Conservation (phyloP, 2,329 filamentous ascomycete species). For the Sarocladium brachiariae region DNA sequence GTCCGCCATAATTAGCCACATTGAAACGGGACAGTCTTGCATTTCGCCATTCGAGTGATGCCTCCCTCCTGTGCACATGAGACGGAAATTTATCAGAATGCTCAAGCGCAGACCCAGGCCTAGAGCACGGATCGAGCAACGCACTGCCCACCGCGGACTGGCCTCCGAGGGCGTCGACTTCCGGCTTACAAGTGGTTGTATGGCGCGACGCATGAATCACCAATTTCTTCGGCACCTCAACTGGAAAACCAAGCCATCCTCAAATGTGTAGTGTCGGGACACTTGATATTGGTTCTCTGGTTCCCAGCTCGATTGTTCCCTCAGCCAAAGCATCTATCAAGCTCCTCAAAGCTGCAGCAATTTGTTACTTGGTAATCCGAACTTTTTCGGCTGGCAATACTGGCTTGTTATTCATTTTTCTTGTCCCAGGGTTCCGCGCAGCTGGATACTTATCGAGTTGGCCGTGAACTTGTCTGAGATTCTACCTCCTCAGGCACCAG, state of each 20-base stretch:
- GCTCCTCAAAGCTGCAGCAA: not conserved
- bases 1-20: too few species aligned
- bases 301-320: not conserved
- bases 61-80: not conserved
- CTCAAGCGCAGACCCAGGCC: constrained; percentile 1
- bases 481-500: not conserved
- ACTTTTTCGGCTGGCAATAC: constrained; percentile 2
- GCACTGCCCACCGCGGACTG: constrained; percentile 1
- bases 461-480: constrained; percentile 1
- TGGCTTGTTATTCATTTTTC: constrained; percentile 2
- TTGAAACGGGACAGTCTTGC: not conserved
- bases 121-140: not conserved
- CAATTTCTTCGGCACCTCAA: constrained; percentile 6
- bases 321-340: not conserved
- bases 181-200: constrained; percentile 4
- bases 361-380: not conserved
- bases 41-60: not conserved
- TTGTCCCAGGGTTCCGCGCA: not conserved
- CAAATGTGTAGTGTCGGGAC: not conserved
- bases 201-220: not conserved
- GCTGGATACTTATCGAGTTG: constrained; percentile 1
- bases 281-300: not conserved
- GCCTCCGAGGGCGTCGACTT: constrained; percentile 2
- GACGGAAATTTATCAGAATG: not conserved
- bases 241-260: not conserved